phyloP scores from a whole-genome alignment of 805 yeast genomes.

The Candida germanica region DNA sequence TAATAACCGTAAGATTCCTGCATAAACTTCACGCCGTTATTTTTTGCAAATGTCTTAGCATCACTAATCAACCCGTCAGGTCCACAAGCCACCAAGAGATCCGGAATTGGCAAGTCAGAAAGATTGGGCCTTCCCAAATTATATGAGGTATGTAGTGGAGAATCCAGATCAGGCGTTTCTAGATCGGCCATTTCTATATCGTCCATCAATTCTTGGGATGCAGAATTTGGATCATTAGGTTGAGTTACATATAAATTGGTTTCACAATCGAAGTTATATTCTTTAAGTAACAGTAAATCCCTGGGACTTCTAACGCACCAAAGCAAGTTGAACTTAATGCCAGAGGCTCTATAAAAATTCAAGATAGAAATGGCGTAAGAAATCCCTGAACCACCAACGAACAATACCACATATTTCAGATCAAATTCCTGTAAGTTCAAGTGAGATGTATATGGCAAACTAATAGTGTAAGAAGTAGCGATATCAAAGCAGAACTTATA shows the following conservation, averaged over 20 bases:
- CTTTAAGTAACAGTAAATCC: slow-evolving; percentile 8
- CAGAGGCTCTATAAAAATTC: slow-evolving; percentile 4
- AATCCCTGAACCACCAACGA: slow-evolving; percentile 15
- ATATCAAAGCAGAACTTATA: slow-evolving; percentile 6
- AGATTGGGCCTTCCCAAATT: slow-evolving; percentile 10
- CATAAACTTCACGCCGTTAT: slow-evolving; percentile 22
- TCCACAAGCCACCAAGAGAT: slow-evolving; percentile 55
- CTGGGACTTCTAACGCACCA: slow-evolving; percentile 10
- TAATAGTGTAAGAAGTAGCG: slow-evolving; percentile 5
- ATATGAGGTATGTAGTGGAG: not conserved
- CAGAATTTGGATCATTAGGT: not conserved
- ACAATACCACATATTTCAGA: slow-evolving; percentile 3
- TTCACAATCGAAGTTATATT: slow-evolving; percentile 6
- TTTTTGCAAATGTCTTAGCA: slow-evolving; percentile 35
- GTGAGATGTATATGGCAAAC: slow-evolving; percentile 10
- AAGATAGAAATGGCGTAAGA: slow-evolving; percentile 13
- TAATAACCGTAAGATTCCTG: slow-evolving; percentile 7
- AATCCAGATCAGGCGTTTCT: not conserved
- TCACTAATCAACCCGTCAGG: slow-evolving; percentile 44
- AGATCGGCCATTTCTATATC: slow-evolving; percentile 4
- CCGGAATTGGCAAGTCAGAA: slow-evolving; percentile 3
- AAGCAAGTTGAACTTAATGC: slow-evolving; percentile 7
- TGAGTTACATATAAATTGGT: slow-evolving; percentile 4
- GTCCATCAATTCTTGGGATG: not conserved
- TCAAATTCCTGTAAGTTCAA: slow-evolving; percentile 3